Conservation (phyloP, 2,329 filamentous ascomycete species). For the Anthostomella pinea region DNA sequence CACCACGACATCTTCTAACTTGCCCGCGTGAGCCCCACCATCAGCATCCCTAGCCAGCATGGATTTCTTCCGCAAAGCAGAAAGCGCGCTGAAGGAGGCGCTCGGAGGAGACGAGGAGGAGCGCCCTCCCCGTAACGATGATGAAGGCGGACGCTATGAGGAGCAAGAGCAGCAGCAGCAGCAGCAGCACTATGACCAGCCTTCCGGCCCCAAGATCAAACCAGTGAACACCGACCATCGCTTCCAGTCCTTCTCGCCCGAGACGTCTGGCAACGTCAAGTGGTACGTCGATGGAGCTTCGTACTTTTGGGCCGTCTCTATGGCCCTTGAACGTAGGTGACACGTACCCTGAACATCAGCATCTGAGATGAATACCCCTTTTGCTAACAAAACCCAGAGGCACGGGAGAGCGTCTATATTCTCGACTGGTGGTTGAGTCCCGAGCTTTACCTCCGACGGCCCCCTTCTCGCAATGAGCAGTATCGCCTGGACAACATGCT, state of each 20-base stretch:
- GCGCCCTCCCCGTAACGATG: no score
- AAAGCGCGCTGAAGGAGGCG: constrained; percentile 39
- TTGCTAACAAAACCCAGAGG: constrained; percentile 44
- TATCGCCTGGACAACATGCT: constrained; percentile 85
- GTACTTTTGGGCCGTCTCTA: constrained; percentile 82
- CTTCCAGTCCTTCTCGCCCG: constrained; percentile 69
- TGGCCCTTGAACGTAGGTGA: constrained; percentile 64
- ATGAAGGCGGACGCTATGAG: constrained; percentile 16
- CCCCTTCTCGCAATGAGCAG: constrained; percentile 75
- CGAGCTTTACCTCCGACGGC: constrained; percentile 81
- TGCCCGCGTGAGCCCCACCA: background rate
- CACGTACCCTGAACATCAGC: background rate
- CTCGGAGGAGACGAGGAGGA: constrained; percentile 38
- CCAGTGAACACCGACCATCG: constrained; percentile 45
- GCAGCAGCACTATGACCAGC: constrained; percentile 1
- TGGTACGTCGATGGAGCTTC: constrained; percentile 85
- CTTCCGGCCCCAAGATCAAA: constrained; percentile 22
- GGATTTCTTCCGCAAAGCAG: constrained; percentile 45
- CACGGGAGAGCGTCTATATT: constrained; percentile 77
- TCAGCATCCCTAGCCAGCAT: constrained; percentile 24
- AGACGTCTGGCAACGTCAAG: constrained; percentile 71
- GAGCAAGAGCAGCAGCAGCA: constrained; percentile 9
- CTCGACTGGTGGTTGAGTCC: constrained; percentile 89
- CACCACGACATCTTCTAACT: background rate
- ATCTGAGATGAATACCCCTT: background rate